Evolutionary conservation across 1,284 basidiomycete species (phyloP).

Genomic region (Sutorius eximius): DNA sequence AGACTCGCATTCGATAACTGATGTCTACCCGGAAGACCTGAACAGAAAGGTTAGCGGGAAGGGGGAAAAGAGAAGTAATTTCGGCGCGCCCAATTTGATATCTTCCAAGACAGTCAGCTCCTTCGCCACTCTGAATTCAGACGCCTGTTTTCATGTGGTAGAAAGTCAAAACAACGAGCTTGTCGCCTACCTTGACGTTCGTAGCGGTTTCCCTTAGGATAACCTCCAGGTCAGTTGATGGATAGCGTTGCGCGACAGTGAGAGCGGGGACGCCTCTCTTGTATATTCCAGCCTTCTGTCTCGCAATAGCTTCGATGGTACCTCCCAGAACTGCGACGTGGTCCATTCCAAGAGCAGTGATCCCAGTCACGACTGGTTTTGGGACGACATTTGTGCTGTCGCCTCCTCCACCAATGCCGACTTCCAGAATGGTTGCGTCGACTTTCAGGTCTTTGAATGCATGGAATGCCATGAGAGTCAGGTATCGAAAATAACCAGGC

Average conservation of each 20-base stretch:
- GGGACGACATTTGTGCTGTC: constrained; percentile 98
- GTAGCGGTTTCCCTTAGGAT: constrained; percentile 68
- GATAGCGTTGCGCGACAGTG: constrained; percentile 76
- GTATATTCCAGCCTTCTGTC: constrained; percentile 97
- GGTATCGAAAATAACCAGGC: constrained; percentile 93
- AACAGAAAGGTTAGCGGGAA: constrained; percentile 4
- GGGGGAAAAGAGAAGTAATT: background rate
- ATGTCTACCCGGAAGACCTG: constrained; percentile 87
- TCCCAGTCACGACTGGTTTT: constrained; percentile 83
- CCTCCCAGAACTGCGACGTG: constrained; percentile 91
- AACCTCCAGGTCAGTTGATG: constrained; percentile 67
- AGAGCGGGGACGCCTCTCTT: constrained; percentile 90
- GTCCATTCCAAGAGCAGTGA: constrained; percentile 91
- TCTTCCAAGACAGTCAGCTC: constrained; percentile 46
- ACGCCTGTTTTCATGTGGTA: constrained; percentile 44
- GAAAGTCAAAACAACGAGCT: background rate
- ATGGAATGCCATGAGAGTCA: constrained; percentile 93
- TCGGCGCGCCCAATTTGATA: constrained; percentile 62
- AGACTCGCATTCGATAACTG: constrained; percentile 90
- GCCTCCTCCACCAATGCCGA: constrained; percentile 93
- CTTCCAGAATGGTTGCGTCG: constrained; percentile 92
- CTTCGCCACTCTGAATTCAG: constrained; percentile 63
- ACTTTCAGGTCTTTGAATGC: constrained; percentile 80
- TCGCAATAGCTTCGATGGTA: constrained; percentile 88
- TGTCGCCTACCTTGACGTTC: constrained; percentile 54